Evolutionary conservation across 1,139 yeast species (phyloP).

Genomic region (Candida sojae): DNA sequence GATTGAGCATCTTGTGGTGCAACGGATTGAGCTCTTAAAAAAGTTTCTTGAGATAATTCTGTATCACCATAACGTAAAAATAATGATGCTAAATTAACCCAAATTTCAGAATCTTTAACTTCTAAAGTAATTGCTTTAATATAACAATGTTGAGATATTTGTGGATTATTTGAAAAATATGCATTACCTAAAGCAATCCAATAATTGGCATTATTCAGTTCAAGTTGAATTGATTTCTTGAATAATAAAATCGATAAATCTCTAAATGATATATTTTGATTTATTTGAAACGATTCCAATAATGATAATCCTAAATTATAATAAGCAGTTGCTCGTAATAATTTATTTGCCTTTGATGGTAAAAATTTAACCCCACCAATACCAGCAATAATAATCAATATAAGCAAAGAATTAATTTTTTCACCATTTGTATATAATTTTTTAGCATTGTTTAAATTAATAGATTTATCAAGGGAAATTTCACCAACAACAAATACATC

Average conservation of each 20-base stretch:
- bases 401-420: conserved; percentile 21
- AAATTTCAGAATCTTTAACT: conserved; percentile 65
- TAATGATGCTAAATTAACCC: conserved; percentile 83
- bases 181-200: conserved; percentile 88
- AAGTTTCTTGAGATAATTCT: conserved; percentile 73
- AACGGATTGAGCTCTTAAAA: conserved; percentile 72
- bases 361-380: conserved; percentile 28
- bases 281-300: conserved; percentile 46
- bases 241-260: conserved; percentile 56
- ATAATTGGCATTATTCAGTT: conserved; percentile 65
- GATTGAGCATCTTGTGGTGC: conserved; percentile 78
- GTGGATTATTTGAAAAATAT: conserved; percentile 57
- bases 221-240: conserved; percentile 70
- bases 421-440: conserved; percentile 16
- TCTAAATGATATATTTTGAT: conserved; percentile 25
- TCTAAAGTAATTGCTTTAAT: conserved; percentile 77
- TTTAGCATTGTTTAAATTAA: conserved; percentile 14
- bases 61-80: conserved; percentile 70
- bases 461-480: conserved; percentile 9
- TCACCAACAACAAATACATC: conserved; percentile 3
- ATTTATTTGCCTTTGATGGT: conserved; percentile 42
- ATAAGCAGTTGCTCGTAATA: conserved; percentile 59
- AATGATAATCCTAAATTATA: conserved; percentile 75
- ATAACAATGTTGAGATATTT: conserved; percentile 88
- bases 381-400: conserved; percentile 29